phyloP scores from a whole-genome alignment of 768 basidiomycete genomes.

The Mycena sanguinolenta region DNA sequence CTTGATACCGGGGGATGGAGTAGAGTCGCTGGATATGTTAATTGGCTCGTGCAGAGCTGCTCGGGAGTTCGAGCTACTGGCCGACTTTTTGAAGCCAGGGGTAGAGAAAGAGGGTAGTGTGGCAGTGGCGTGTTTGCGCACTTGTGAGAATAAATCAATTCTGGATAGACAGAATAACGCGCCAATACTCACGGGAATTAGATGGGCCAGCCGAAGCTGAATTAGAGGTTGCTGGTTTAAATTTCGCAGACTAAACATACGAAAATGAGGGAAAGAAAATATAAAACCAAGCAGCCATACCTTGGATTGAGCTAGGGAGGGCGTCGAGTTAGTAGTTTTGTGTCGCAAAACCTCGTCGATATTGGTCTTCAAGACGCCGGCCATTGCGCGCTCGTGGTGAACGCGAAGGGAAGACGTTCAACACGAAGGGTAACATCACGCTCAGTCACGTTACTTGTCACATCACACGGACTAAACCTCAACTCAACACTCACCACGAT shows the following conservation, averaged over 20 bases:
- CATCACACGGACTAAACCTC: constrained; percentile 4
- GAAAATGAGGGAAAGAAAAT: not conserved
- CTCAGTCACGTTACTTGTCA: not conserved
- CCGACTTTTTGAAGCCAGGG: constrained; percentile 54
- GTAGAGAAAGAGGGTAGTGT: constrained; percentile 60
- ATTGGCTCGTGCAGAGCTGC: constrained; percentile 38
- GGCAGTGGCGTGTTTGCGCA: constrained; percentile 41
- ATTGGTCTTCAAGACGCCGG: constrained; percentile 50
- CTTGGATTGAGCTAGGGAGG: constrained; percentile 37
- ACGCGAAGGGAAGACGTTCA: not conserved
- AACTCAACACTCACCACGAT: constrained; percentile 38
- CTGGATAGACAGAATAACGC: not conserved
- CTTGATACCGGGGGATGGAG: constrained; percentile 52
- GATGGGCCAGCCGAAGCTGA: constrained; percentile 13
- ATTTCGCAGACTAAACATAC: constrained; percentile 47
- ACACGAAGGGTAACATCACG: not conserved
- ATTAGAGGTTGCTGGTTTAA: constrained; percentile 56
- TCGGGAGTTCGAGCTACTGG: constrained; percentile 24
- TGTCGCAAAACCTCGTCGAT: constrained; percentile 55
- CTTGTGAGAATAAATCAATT: constrained; percentile 27
- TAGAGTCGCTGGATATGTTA: constrained; percentile 55
- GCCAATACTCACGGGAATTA: not conserved
- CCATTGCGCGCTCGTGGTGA: constrained; percentile 21
- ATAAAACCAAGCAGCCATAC: constrained; percentile 21
- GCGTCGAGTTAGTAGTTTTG: constrained; percentile 29